Evolutionary conservation across 2,329 filamentous ascomycete species (phyloP), one percentile per base, ranked within the genome.

Genomic region (Alternaria longipes): DNA sequence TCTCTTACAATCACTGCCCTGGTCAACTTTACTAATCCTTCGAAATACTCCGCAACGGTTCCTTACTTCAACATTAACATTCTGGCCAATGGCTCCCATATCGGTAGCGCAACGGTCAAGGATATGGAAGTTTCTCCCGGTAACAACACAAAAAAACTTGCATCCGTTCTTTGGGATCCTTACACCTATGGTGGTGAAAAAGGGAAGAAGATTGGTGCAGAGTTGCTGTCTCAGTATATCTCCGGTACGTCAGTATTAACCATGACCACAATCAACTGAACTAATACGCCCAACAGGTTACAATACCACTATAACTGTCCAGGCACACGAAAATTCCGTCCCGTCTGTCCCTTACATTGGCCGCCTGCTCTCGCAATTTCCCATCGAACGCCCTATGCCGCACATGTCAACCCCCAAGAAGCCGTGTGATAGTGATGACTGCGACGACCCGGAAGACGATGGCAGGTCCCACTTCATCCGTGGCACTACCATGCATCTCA

Each of bases 1-100:
- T 91, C 91, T 4, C 83, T 97, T 47, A 87, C 86, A 20, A 81
- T 98, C 36, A 84, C 89, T 71, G 91, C 91, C 14, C 80, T 83
- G 40, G 84, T 97, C 71, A 97, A 95, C 74, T 85, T 97, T 62
- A 96, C 92, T 4, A 99, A 99, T 73, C 94, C 94, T 1, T 97
- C 94, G 0, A 86, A 89, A 4, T 97, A 98, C 77, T 89, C 91
- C 5, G 94, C 93, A 4, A 84, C 83, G 2, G 84, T 98, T n/a
- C 94, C 94, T 2, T 94, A 89, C 64, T 80, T 92, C 65, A 93
- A 91, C 74, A 85, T 97, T 44, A 87, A 93, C 63, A 81, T 98
- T 42, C 77, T 91, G 30, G 89, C 88, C 70, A 94, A 96, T 70
- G 88, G 85, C 11, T 90, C 90, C 0, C 76, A 91, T 8, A 82